Conservation (phyloP, 2,329 filamentous ascomycete genomes). For the Arthroderma uncinatum region DNA sequence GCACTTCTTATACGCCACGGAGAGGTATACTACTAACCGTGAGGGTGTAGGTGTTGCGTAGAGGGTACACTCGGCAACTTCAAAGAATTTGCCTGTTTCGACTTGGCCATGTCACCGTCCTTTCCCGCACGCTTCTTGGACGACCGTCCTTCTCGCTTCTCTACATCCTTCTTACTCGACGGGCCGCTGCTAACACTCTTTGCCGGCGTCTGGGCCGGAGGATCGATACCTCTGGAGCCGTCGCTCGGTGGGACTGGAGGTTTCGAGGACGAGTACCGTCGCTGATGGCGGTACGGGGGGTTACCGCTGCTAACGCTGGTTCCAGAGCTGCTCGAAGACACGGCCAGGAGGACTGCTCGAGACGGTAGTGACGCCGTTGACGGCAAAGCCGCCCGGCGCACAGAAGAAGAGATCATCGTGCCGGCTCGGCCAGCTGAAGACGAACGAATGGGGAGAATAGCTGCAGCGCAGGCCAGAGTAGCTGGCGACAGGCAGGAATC, state of each 20-base stretch:
- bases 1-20: neutral
- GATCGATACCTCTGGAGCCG: conserved; percentile 33
- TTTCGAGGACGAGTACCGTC: conserved; percentile 41
- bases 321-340: conserved; percentile 18
- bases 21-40: conserved; percentile 28
- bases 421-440: neutral
- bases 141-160: conserved; percentile 24
- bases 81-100: conserved; percentile 30
- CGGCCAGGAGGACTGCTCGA: conserved; percentile 21
- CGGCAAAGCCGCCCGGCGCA: conserved; percentile 36
- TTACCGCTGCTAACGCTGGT: conserved; percentile 23
- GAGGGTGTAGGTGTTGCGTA: conserved; percentile 38
- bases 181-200: conserved; percentile 27
- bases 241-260: conserved; percentile 37
- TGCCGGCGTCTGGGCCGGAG: conserved; percentile 28
- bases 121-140: conserved; percentile 26
- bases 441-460: neutral
- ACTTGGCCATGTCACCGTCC: conserved; percentile 27
- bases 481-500: neutral
- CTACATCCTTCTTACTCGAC: conserved; percentile 25
- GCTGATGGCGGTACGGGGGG: conserved; percentile 27
- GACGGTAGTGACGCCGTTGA: conserved; percentile 24
- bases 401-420: conserved; percentile 36
- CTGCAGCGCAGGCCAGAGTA: neutral
- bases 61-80: conserved; percentile 41